Base-by-base conservation (phyloP, 768 basidiomycete genomes). In the Coprinellus micaceus region DNA sequence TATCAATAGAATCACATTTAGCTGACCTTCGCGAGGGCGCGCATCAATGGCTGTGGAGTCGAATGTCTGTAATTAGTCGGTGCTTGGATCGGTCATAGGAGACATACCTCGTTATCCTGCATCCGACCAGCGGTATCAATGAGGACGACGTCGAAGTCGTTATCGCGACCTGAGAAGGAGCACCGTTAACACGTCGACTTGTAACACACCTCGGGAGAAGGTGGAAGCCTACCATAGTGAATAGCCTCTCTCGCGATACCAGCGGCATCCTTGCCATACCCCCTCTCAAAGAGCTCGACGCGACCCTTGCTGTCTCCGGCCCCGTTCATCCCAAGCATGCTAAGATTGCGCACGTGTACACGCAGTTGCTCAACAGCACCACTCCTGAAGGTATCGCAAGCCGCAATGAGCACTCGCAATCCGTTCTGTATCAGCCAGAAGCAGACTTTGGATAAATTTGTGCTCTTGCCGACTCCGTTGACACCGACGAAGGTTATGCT, bases 341-440 rank as follows among this genome's bases (percentile, higher is more conserved):
- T 85, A 62, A 99, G 69, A 70, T 99, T 99, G 53, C 93, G 82
- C 26, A 98, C 95, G 70, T 99, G 97, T 17, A 98, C 95, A 12
- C 96, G 82, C 33, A 99, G 79, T 69, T 99, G 97, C 73, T 99
- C 97, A 40, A 99, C 97, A 2, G 97, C 97, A 41, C 97, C 97
- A 67, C 91, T 93, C 78, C 89, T 91, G 77, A 99, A 99, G 6
- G 97, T 98, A 68, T 99, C 97, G 67, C 97, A 99, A 12, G 97
- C 97, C 41, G 97, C 97, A 63, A 99, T 98, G 61, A 99, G 78
- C 39, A 99, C 96, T 39, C 89, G 79, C 37, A 96, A 71, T 4
- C 89, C 87, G 66, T 99, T 99, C 72, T 99, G 97, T 53, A 99
- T 87, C 37, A 99, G 78, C 97, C 97, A 99, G 74, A 98, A 99